Conservation (phyloP, 1,284 basidiomycete species). For the Bjerkandera adusta region DNA sequence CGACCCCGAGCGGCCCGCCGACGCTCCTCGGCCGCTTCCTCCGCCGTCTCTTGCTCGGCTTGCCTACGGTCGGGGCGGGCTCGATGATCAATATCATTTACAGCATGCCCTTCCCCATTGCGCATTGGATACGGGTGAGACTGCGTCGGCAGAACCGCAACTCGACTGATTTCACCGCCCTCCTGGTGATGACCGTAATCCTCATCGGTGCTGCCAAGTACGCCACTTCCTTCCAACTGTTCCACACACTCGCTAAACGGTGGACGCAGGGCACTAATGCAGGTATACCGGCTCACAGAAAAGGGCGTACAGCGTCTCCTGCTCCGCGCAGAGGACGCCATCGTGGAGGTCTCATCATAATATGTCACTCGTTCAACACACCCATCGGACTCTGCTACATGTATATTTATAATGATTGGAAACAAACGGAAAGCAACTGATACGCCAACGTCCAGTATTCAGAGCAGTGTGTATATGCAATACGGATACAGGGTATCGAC, state of each 20-base stretch:
- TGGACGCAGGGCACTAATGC: slow-evolving; percentile 55
- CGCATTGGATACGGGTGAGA: slow-evolving; percentile 61
- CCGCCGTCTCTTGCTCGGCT: slow-evolving; percentile 66
- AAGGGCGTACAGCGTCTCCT: slow-evolving; percentile 57
- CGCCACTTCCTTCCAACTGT: slow-evolving; percentile 18
- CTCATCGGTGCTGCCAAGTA: slow-evolving; percentile 64
- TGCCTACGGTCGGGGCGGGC: slow-evolving; percentile 75
- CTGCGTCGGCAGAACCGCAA: slow-evolving; percentile 51
- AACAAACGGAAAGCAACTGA: background rate
- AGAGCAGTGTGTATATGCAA: no score
- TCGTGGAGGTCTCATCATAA: slow-evolving; percentile 57
- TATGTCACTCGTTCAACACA: background rate
- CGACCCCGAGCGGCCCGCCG: slow-evolving; percentile 29
- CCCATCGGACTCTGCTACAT: background rate
- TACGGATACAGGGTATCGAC: slow-evolving; percentile 9
- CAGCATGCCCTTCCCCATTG: slow-evolving; percentile 57
- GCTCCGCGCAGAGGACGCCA: slow-evolving; percentile 71
- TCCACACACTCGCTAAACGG: no score
- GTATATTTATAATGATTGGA: background rate
- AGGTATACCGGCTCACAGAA: slow-evolving; percentile 68
- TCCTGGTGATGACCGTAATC: slow-evolving; percentile 63
- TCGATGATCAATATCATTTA: slow-evolving; percentile 71
- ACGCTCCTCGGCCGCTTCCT: slow-evolving; percentile 54
- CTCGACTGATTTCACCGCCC: slow-evolving; percentile 55
- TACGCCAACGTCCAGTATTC: slow-evolving; percentile 12